Conservation (phyloP, 257 asterid species). For the Solanum boliviense region DNA sequence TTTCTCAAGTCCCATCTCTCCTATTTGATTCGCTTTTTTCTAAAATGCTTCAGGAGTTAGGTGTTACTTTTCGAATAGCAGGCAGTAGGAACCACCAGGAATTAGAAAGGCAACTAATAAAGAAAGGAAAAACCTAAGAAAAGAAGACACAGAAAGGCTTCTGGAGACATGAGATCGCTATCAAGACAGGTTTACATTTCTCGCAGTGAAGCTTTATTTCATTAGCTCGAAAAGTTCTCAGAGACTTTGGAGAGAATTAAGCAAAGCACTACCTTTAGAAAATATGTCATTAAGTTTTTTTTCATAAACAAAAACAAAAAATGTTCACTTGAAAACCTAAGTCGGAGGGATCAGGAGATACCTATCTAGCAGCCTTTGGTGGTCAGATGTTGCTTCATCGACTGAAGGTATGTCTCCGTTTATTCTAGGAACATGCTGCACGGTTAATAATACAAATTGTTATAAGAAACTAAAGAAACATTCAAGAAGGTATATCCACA, state of each 20-base stretch:
- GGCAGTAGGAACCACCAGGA: neutral
- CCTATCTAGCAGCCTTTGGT: constrained; percentile 94
- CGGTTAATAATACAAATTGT: constrained; percentile 11
- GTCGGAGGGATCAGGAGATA: constrained; percentile 7
- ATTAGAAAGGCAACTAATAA: neutral
- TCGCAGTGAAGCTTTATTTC: neutral
- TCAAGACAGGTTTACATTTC: neutral
- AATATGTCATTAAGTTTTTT: neutral
- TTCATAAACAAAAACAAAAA: neutral
- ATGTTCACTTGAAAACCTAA: neutral
- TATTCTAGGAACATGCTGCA: constrained; percentile 90
- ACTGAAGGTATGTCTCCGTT: constrained; percentile 92
- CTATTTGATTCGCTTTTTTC: neutral
- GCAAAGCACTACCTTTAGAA: neutral
- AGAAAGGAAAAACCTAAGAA: neutral
- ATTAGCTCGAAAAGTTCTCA: neutral
- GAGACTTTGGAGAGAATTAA: neutral
- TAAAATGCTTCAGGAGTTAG: neutral
- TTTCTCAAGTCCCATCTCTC: neutral
- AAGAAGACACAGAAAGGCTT: neutral
- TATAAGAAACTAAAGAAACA: neutral
- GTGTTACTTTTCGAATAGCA: neutral
- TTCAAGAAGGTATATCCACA: neutral
- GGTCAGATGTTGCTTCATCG: constrained; percentile 91
- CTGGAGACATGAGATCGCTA: neutral